Base-by-base conservation (phyloP, 345 rosid genomes). In the Erysimum cheiranthoides region DNA sequence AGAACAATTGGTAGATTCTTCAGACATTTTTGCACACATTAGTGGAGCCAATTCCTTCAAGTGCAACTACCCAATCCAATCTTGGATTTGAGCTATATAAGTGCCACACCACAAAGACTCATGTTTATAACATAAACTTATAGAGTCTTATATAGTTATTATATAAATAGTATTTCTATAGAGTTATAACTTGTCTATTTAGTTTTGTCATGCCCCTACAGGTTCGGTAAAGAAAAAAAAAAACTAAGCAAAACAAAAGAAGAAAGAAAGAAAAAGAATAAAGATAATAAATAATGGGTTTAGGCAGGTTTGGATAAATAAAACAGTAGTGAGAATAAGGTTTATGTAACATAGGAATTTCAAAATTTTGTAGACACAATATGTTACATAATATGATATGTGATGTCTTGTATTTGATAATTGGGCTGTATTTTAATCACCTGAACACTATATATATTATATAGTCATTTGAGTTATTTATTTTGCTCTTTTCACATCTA, bases 1-100 rank as follows among this genome's bases (percentile, higher is more conserved):
- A 68, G 95, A 85, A 42, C 91, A 84, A 9, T 78, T 89, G 83
- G 84, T 86, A 47, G 88, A 90, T 83, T 90, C 96, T 13, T 82
- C 96, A 5, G 90, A 95, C 61, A 89, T 93, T 16, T 88, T 92
- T 80, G 86, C 97, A 62, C 94, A 92, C 25, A 88, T 92, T 42
- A 88, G 90, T 74, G 98, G 94, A 28, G 87, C 88, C 32, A 90
- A 87, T 58, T 88, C 98, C 64, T 95, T 95, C 87, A 87, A 88
- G 57, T 91, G 85, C 98, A 95, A 85, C 80, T 90, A 86, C 60
- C 80, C 96, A 5, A 87, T 87, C 76, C 93, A 88, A 50, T 93
- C 97, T 51, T 95, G 98, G 98, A 90, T 85, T 79, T 94, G 66
- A 86, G 10, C 62, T 68, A 52, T 68, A 52, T 3, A 47, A 45